phyloP scores from a whole-genome alignment of 2,329 filamentous ascomycete species.

The Pseudogymnoascus sp. region DNA sequence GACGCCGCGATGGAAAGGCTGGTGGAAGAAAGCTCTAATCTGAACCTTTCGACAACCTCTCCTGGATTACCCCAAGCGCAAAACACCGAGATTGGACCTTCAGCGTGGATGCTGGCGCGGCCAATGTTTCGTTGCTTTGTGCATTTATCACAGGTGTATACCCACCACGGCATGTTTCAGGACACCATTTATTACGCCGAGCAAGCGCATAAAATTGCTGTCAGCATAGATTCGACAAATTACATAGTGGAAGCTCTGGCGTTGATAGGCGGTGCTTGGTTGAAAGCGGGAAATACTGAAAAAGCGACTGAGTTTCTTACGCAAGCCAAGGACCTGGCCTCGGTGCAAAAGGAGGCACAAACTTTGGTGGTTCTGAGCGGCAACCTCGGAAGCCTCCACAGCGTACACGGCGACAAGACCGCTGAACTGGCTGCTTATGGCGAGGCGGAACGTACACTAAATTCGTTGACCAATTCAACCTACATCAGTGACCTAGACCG shows the following conservation, averaged over 20 bases:
- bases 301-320: constrained; percentile 50
- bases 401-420: constrained; percentile 38
- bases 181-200: constrained; percentile 86
- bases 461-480: constrained; percentile 35
- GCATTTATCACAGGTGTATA: constrained; percentile 70
- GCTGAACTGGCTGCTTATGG: constrained; percentile 43
- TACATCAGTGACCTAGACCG: constrained; percentile 21
- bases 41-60: constrained; percentile 31
- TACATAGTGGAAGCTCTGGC: constrained; percentile 48
- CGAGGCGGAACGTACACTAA: constrained; percentile 39
- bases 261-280: constrained; percentile 48
- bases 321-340: constrained; percentile 46
- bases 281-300: constrained; percentile 51
- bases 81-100: constrained; percentile 42
- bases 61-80: constrained; percentile 34
- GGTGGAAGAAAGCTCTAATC: constrained; percentile 27
- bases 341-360: constrained; percentile 37
- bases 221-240: constrained; percentile 21
- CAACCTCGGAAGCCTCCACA: constrained; percentile 48
- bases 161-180: constrained; percentile 77
- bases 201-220: constrained; percentile 70
- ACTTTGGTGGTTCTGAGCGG: constrained; percentile 45
- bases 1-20: constrained; percentile 23
- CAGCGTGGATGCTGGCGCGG: constrained; percentile 73
- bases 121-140: constrained; percentile 65